Base-by-base conservation (phyloP, 495 filamentous ascomycete genomes). In the Penicillium fimorum region DNA sequence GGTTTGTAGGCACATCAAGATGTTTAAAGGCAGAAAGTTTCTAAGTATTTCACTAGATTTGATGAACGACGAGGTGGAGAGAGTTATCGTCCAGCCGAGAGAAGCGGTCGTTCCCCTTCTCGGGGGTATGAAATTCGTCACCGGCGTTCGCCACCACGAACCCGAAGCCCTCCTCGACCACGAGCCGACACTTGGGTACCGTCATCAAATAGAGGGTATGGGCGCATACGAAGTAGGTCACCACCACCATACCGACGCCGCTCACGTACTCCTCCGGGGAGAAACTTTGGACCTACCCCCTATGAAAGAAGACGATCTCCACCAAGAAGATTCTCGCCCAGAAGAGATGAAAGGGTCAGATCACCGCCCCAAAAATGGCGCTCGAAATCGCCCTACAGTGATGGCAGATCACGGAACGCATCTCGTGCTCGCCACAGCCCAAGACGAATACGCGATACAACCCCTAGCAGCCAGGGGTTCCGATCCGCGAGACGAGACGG, bases 31-130 rank as follows among this genome's bases (percentile, higher is more conserved):
- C n/a, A 35, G 32, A 9, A 29, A 29, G 51, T 41, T 25, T 50
- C 41, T 66, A 6, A 60, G 43, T 25, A 48, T 17, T 13, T 17
- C 13, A 44, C n/a, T 56, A 82, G 79, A 63, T 81, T 79, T 66
- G 75, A 81, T 60, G 75, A 79, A n/a, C 72, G 75, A n/a, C 66
- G 76, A 53, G 75, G 77, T n/a, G 77, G 77, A 24, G 79, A 82
- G 60, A 79, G 77, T 51, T 82, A 82, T 69, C 77, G 79, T 12
- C 79, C 79, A 35, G 69, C 68, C 17, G 71, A 74, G 46, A 68
- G 75, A 58, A 45, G 61, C 25, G 65, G 61, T 50, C 68, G 72
- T 27, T 73, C 72, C 20, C 67, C 70, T 24, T 64, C 71, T 56
- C 72, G 76, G 47, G 69, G 65, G 10, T 76, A 75, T 43, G 65